Evolutionary conservation across 139 green algal genomes (phyloP).

Genomic region (Closterium sp.): DNA sequence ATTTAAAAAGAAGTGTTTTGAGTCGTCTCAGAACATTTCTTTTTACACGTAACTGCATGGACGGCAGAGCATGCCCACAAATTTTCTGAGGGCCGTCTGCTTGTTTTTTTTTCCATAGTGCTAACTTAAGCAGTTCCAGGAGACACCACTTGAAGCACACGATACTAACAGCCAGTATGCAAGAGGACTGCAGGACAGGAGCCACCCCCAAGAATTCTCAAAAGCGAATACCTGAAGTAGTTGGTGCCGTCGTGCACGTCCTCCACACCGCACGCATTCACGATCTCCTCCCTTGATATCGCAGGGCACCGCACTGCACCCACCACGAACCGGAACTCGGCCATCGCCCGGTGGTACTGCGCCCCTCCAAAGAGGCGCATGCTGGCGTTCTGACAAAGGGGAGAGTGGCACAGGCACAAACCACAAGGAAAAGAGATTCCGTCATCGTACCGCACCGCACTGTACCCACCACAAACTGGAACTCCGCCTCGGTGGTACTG

Average conservation of each 20-base stretch:
- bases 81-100: too few species aligned
- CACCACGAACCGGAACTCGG: constrained; percentile 74
- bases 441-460: constrained; percentile 76
- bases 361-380: constrained; percentile 95
- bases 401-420: too few species aligned
- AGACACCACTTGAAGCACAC: too few species aligned
- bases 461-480: constrained; percentile 62
- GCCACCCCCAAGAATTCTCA: too few species aligned
- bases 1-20: too few species aligned
- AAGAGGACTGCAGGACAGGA: too few species aligned
- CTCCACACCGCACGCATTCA: constrained; percentile 93
- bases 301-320: constrained; percentile 71
- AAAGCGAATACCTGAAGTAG: constrained; percentile 80
- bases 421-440: not conserved
- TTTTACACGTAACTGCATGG: too few species aligned
- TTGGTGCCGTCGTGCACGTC: constrained; percentile 94
- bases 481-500: constrained; percentile 92
- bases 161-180: too few species aligned
- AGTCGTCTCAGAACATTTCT: too few species aligned
- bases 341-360: constrained; percentile 92
- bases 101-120: too few species aligned
- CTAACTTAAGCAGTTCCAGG: too few species aligned
- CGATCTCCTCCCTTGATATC: constrained; percentile 85
- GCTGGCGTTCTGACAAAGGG: constrained; percentile 70
- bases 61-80: too few species aligned